Evolutionary conservation across 164 flowering plant species (phyloP), one percentile per base, ranked within the genome.

Genomic region (Tetrastigma voinierianum): DNA sequence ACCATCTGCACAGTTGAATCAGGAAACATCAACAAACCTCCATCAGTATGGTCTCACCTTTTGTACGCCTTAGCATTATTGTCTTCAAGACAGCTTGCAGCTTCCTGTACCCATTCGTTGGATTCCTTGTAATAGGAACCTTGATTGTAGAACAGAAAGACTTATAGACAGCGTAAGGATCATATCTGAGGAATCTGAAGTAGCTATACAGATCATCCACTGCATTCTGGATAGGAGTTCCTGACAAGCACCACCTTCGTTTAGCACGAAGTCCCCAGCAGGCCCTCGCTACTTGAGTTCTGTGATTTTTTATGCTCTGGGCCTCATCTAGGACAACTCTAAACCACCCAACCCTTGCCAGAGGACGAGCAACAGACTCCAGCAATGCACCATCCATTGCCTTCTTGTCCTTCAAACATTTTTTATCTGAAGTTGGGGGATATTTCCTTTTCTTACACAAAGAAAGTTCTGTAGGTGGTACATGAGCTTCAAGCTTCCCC

Each of bases 221-320:
- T 23, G 96, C 84, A 82, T 93, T 93, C 78, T 93, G 98, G 54
- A 93, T 87, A 23, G 98, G 98, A 55, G 98, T 93, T 62, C 98
- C 98, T 1, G 98, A 93, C 78, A 93, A 83, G 79, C 97, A 91
- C 98, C 98, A 93, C 60, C 98, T 86, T 14, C 98, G 86, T 73
- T 93, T 93, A 45, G 98, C 98, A 59, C 96, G 90, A 72, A 93
- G 98, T 56, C 96, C 98, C 94, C 98, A 93, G 69, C 98, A 93
- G 23, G 98, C 98, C 77, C 96, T 83, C 51, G 98, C 98, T 53
- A 82, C 96, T 80, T 86, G 97, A 72, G 98, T 93, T 80, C 85
- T 81, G 70, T 86, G 82, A 78, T 93, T 93, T 77, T 93, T 93
- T 19, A 93, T 93, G 77, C 97, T 91, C 79, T 93, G 98, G 40